Evolutionary conservation across 2,329 filamentous ascomycete species (phyloP).

Genomic region (Ascochyta pisi): DNA sequence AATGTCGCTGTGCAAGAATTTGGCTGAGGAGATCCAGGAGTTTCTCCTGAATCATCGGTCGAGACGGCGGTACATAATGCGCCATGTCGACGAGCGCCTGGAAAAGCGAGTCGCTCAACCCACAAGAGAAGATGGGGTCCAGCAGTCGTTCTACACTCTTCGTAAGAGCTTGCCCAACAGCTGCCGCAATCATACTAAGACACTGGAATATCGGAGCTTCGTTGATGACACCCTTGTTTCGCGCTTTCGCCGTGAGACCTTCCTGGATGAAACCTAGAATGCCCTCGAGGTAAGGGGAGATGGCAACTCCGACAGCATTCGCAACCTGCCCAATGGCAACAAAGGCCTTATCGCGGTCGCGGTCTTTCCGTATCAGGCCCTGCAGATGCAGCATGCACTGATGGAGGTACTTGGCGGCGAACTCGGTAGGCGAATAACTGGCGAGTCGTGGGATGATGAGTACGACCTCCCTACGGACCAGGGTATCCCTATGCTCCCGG

Average conservation of each 20-base stretch:
- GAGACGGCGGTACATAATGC: conserved; percentile 95
- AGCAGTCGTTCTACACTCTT: conserved; percentile 98
- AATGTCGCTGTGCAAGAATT: conserved; percentile 89
- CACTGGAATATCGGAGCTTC: conserved; percentile 91
- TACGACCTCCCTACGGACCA: conserved; percentile 89
- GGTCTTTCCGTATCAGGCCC: conserved; percentile 87
- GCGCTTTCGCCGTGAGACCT: conserved; percentile 81
- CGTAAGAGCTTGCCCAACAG: conserved; percentile 93
- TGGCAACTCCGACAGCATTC: conserved; percentile 93
- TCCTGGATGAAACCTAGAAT: conserved; percentile 94
- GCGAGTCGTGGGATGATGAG: conserved; percentile 91
- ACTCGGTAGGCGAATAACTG: conserved; percentile 89
- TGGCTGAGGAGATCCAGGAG: conserved; percentile 93
- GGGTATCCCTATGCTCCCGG: conserved; percentile 88
- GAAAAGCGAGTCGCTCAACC: conserved; percentile 89
- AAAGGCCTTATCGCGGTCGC: conserved; percentile 92
- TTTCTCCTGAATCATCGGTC: conserved; percentile 90
- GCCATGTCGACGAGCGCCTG: conserved; percentile 98
- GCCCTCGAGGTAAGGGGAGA: conserved; percentile 92
- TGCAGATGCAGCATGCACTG: conserved; percentile 98
- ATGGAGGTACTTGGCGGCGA: conserved; percentile 85
- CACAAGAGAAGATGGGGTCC: conserved; percentile 96
- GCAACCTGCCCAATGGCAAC: conserved; percentile 95
- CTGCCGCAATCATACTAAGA: conserved; percentile 93
- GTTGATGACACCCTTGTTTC: conserved; percentile 62